Percentiles rank a stretch among this genome's conserved stretches.
Evolutionary conservation across 331 rosid species (phyloP).

Genomic region (Spiraea crenata): DNA sequence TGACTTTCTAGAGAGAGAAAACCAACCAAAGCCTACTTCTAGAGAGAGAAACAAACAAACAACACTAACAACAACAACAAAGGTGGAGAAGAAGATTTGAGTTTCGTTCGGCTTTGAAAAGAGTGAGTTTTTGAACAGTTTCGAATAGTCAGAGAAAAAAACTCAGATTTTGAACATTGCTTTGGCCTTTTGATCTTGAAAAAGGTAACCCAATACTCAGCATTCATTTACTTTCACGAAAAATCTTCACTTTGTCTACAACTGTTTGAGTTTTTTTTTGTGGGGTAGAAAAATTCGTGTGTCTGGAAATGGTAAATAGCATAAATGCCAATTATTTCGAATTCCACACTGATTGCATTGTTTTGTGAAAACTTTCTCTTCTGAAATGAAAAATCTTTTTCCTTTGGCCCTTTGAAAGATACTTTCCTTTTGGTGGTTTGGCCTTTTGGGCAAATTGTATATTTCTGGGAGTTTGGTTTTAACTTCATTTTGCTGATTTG

Average conservation of each 20-base stretch:
- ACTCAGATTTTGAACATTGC: slow-evolving; percentile 21
- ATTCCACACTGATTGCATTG: slow-evolving; percentile 9
- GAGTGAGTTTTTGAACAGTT: slow-evolving; percentile 40
- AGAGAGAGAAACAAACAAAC: no score
- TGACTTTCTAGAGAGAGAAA: slow-evolving; percentile 28
- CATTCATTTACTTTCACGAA: slow-evolving; percentile 30
- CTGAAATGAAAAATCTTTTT: slow-evolving; percentile 16
- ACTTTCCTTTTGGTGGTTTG: slow-evolving; percentile 9
- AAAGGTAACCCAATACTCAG: slow-evolving; percentile 38
- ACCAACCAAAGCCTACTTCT: no score
- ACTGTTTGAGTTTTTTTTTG: background rate
- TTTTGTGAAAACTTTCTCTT: slow-evolving; percentile 24
- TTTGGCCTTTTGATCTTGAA: slow-evolving; percentile 24
- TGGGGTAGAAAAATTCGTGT: slow-evolving; percentile 1
- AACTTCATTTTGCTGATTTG: slow-evolving; percentile 29
- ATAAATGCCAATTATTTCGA: slow-evolving; percentile 22
- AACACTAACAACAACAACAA: background rate
- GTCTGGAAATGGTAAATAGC: slow-evolving; percentile 22
- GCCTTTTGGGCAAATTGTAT: slow-evolving; percentile 6
- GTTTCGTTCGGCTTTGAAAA: slow-evolving; percentile 20
- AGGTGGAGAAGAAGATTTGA: slow-evolving; percentile 9
- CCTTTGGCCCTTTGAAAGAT: slow-evolving; percentile 17
- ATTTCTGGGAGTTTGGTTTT: slow-evolving; percentile 12
- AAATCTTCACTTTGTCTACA: slow-evolving; percentile 27
- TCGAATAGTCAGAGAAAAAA: slow-evolving; percentile 21